phyloP scores from a whole-genome alignment of 257 asterid species.

The Linaria vulgaris region DNA sequence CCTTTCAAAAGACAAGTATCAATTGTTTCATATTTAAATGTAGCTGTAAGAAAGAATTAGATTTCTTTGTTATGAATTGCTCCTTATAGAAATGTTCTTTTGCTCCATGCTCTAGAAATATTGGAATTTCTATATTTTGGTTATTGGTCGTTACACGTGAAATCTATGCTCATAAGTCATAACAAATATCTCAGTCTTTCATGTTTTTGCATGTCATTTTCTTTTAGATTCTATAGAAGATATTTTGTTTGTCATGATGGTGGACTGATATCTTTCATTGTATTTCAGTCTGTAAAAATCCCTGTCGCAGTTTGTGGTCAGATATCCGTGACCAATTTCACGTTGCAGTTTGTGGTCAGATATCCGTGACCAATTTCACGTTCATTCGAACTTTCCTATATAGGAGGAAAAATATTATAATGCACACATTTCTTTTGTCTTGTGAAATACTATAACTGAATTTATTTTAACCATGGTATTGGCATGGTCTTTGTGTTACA shows the following conservation, averaged over 20 bases:
- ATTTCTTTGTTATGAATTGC: neutral
- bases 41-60: neutral
- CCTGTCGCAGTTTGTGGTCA: conserved; percentile 72
- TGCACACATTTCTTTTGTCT: conserved; percentile 3
- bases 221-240: conserved; percentile 4
- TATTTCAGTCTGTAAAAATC: conserved; percentile 66
- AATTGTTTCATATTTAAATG: neutral
- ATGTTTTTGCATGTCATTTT: neutral
- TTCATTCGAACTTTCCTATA: conserved; percentile 60
- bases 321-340: conserved; percentile 76
- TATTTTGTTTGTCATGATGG: conserved; percentile 14
- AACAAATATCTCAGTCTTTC: conserved; percentile 1
- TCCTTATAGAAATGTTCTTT: neutral
- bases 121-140: conserved; percentile 1
- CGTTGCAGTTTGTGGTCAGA: too few species aligned
- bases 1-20: neutral
- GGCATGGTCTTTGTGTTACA: neutral
- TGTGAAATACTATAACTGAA: neutral
- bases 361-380: too few species aligned
- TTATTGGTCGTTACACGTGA: neutral
- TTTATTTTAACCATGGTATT: neutral
- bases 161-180: conserved; percentile 4
- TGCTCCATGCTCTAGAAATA: neutral
- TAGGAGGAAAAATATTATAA: conserved; percentile 61
- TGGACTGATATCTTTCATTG: conserved; percentile 26